Base-by-base conservation (phyloP, 305 asterid species). In the Stenogyne calaminthoides region DNA sequence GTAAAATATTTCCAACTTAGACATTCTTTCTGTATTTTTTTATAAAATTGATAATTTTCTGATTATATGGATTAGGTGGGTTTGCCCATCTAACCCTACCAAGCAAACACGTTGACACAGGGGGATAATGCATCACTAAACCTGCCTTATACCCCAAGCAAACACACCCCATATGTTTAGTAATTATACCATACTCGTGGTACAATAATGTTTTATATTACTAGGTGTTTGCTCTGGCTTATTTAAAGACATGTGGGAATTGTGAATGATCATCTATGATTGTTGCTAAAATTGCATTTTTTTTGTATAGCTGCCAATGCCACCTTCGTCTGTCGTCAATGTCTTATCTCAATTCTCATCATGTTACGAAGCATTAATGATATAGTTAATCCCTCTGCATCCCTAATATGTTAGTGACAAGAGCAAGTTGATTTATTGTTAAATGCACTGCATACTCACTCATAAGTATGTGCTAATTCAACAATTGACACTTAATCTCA, bases 1-100 rank as follows among this genome's bases (percentile, higher is more conserved):
- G 60, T 22, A 49, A 72, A 54, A 16, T 56, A 25, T 14, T 73
- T 71, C 70, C 78, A 61, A 27, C 71, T 52, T 15, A 51, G 7
- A 9, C 62, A 47, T 64, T 39, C 56, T 27, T 19, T 60, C 40
- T 47, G 11, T 76, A 16, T 20, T 32, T n/a, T n/a, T 39, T 61
- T 46, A 37, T 61, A 32, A 4, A 29, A 29, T 55, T 34, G 62
- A 69, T 76, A 29, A 14, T 29, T 15, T 76, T 22, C 51, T 68
- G 3, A 37, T 46, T 32, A 32, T 32, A 32, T 32, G 36, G 6
- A 32, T 32, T 32, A 32, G 36, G 36, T 32, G 6, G 6, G 36
- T 32, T 32, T n/a, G n/a, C n/a, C n/a, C n/a, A n/a, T n/a, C n/a
- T n/a, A n/a, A n/a, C n/a, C n/a, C n/a, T 49, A 49, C 54, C 56